These are phyloP conservation scores for Sporothrix pallida DNA, from an alignment of 2,329 filamentous ascomycete species.

Conservation along the genomic window DNA sequence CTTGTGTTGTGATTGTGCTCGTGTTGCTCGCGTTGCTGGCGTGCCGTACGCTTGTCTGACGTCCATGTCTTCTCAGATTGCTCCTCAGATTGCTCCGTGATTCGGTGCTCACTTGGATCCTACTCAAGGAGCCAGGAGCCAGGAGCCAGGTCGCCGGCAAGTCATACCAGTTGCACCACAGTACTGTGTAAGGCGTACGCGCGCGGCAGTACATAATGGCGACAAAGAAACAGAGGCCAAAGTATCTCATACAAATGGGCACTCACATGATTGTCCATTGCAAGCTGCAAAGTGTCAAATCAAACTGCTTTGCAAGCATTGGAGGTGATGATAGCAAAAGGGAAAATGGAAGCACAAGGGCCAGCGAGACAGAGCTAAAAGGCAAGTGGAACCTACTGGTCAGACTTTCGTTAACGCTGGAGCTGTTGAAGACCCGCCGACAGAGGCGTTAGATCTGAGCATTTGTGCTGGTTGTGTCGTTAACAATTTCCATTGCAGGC, in stretches of 20 bases:
- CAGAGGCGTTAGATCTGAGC: slow-evolving; percentile 11
- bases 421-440: slow-evolving; percentile 28
- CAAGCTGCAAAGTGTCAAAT: slow-evolving; percentile 5
- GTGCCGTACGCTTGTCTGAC: neutral
- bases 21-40: slow-evolving; percentile 14
- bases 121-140: neutral
- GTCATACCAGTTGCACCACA: slow-evolving; percentile 3
- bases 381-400: slow-evolving; percentile 23
- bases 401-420: slow-evolving; percentile 24
- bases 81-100: slow-evolving; percentile 16
- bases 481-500: slow-evolving; percentile 15
- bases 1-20: slow-evolving; percentile 7
- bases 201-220: slow-evolving; percentile 2
- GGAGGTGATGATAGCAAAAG: slow-evolving; percentile 1
- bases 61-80: neutral
- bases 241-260: slow-evolving; percentile 14
- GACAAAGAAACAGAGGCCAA: neutral
- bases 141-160: slow-evolving; percentile 25
- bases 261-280: slow-evolving; percentile 3
- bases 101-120: neutral
- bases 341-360: slow-evolving; percentile 8
- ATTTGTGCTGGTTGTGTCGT: slow-evolving; percentile 19
- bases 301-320: neutral
- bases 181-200: slow-evolving; percentile 4
- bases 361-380: slow-evolving; percentile 18